These are phyloP conservation scores for Stephania cephalantha DNA, from an alignment of 164 flowering plant genomes.

Conservation along the genomic window DNA sequence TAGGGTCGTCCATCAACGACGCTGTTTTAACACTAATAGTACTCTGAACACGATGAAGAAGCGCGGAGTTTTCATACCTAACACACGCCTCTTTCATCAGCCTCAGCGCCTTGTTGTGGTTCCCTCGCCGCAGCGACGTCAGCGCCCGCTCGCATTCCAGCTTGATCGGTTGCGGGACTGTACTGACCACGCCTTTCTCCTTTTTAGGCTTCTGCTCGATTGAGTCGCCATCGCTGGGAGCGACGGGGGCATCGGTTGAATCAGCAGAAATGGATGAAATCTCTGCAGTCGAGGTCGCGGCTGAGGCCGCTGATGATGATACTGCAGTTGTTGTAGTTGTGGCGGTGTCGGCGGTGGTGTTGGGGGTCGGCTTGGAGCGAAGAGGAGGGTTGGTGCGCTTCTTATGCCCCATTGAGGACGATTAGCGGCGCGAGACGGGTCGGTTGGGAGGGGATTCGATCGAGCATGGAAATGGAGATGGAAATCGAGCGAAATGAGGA, in stretches of 20 bases:
- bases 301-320: neutral
- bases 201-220: neutral
- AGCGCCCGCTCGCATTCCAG: slow-evolving; percentile 80
- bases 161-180: slow-evolving; percentile 36
- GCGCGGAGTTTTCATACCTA: slow-evolving; percentile 40
- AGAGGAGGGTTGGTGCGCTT: slow-evolving; percentile 42
- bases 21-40: slow-evolving; percentile 71
- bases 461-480: slow-evolving; percentile 1
- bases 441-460: too few relatives aligned
- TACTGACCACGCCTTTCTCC: slow-evolving; percentile 11
- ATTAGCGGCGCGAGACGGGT: too few relatives aligned
- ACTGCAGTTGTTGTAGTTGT: slow-evolving; percentile 7
- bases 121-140: slow-evolving; percentile 69
- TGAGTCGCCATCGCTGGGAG: slow-evolving; percentile 2
- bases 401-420: slow-evolving; percentile 57
- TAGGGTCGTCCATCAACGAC: slow-evolving; percentile 61
- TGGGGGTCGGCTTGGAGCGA: slow-evolving; percentile 34
- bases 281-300: slow-evolving; percentile 2
- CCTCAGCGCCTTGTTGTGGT: slow-evolving; percentile 79
- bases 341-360: too few relatives aligned
- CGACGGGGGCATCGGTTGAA: neutral
- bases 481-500: neutral
- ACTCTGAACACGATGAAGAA: slow-evolving; percentile 73
- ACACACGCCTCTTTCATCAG: slow-evolving; percentile 64
- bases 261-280: neutral